Conservation (phyloP, 2,329 filamentous ascomycete species). For the Neonectria faginata region DNA sequence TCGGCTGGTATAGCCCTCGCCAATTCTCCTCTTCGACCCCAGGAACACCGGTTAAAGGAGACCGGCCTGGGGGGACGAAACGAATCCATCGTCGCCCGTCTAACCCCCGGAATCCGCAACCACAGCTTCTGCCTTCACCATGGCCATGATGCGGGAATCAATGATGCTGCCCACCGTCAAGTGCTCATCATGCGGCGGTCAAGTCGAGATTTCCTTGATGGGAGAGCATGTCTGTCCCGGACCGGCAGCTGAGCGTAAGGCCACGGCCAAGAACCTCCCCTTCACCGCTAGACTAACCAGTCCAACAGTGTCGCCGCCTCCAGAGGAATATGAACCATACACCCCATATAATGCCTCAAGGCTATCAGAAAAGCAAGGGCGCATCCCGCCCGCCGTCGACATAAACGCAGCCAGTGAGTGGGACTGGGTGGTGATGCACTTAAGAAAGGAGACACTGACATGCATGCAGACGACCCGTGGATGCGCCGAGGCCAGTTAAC, state of each 20-base stretch:
- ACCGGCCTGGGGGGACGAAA: slow-evolving; percentile 47
- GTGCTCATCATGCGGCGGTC: slow-evolving; percentile 81
- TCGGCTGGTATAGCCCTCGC: slow-evolving; percentile 6
- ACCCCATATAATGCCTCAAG: slow-evolving; percentile 43
- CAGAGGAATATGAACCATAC: slow-evolving; percentile 48
- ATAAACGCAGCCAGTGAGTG: slow-evolving; percentile 65
- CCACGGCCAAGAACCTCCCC: slow-evolving; percentile 10
- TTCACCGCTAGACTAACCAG: slow-evolving; percentile 21
- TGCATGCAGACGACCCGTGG: slow-evolving; percentile 63
- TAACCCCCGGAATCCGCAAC: slow-evolving; percentile 13
- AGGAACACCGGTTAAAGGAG: slow-evolving; percentile 44
- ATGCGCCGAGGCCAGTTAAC: slow-evolving; percentile 69
- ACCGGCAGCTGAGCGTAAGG: slow-evolving; percentile 61
- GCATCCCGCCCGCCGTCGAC: slow-evolving; percentile 62
- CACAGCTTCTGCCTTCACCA: slow-evolving; percentile 45
- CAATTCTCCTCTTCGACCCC: slow-evolving; percentile 32
- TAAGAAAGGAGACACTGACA: slow-evolving; percentile 40
- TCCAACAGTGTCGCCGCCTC: slow-evolving; percentile 54
- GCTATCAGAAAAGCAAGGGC: slow-evolving; percentile 52
- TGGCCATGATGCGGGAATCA: slow-evolving; percentile 69
- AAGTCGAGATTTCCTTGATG: slow-evolving; percentile 88
- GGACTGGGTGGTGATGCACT: background rate
- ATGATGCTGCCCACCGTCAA: slow-evolving; percentile 85
- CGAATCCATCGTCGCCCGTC: slow-evolving; percentile 24
- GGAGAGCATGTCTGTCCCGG: slow-evolving; percentile 82